phyloP scores from a whole-genome alignment of 148 eudicot genomes.

The Nepenthes gracilis region DNA sequence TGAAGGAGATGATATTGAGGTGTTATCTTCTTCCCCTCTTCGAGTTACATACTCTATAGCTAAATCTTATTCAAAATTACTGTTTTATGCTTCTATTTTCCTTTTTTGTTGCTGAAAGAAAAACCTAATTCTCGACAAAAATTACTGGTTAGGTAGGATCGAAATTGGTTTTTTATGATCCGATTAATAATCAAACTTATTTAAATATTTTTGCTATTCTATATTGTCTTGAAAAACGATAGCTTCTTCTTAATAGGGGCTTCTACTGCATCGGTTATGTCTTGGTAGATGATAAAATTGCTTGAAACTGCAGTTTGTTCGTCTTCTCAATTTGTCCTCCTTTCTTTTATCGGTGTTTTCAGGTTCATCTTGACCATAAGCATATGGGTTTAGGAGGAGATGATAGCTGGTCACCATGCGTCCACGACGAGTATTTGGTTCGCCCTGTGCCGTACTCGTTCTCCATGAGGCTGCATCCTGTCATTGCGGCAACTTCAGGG shows the following conservation, averaged over 20 bases:
- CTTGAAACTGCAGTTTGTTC: too few relatives aligned
- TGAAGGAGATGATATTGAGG: conserved; percentile 79
- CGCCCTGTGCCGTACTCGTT: conserved; percentile 60
- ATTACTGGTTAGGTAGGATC: too few relatives aligned
- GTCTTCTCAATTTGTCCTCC: too few relatives aligned
- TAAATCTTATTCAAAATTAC: not conserved
- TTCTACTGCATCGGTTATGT: too few relatives aligned
- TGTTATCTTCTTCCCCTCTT: conserved; percentile 6
- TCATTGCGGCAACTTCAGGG: conserved; percentile 29
- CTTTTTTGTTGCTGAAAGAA: not conserved
- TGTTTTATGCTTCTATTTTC: not conserved
- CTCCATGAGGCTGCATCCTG: conserved; percentile 49
- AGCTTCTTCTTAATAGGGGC: too few relatives aligned
- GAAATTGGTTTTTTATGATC: too few relatives aligned
- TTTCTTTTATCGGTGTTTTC: conserved; percentile 5
- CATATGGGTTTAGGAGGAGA: conserved; percentile 99
- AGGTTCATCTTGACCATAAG: conserved; percentile 99
- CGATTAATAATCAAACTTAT: too few relatives aligned
- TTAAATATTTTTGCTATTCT: too few relatives aligned
- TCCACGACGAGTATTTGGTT: conserved; percentile 68
- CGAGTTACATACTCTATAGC: not conserved
- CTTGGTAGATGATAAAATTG: too few relatives aligned
- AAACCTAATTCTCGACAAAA: too few relatives aligned
- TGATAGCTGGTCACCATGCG: conserved; percentile 94
- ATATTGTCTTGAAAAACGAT: too few relatives aligned